Evolutionary conservation across 2,329 filamentous ascomycete species (phyloP).

Genomic region (Grosmannia huntii): DNA sequence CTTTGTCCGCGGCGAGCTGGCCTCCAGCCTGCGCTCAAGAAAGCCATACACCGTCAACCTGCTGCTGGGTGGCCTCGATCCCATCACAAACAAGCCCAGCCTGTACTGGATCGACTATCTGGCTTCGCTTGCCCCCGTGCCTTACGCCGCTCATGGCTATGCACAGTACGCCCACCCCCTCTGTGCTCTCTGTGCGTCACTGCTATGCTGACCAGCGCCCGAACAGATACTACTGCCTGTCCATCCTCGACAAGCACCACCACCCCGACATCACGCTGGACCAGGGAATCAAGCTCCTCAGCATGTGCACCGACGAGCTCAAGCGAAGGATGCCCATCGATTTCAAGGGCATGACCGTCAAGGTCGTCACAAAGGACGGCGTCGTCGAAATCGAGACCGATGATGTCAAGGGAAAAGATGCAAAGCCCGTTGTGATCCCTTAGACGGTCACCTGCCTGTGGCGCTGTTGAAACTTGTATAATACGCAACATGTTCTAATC

Average conservation of each 20-base stretch:
- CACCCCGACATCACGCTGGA: slow-evolving; percentile 85
- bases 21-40: slow-evolving; percentile 76
- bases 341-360: slow-evolving; percentile 94
- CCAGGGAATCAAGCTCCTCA: slow-evolving; percentile 82
- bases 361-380: slow-evolving; percentile 90
- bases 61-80: slow-evolving; percentile 84
- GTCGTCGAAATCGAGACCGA: slow-evolving; percentile 76
- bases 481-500: neutral
- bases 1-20: slow-evolving; percentile 90
- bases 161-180: slow-evolving; percentile 56
- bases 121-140: slow-evolving; percentile 72
- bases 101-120: slow-evolving; percentile 98
- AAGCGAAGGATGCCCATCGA: slow-evolving; percentile 95
- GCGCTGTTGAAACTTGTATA: neutral
- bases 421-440: slow-evolving; percentile 41
- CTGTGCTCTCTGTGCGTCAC: neutral
- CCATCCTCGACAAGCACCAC: slow-evolving; percentile 96
- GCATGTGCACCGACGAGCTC: slow-evolving; percentile 92
- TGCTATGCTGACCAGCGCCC: neutral
- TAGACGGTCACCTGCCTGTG: slow-evolving; percentile 16
- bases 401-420: slow-evolving; percentile 46
- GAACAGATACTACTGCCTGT: slow-evolving; percentile 85
- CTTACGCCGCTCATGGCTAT: slow-evolving; percentile 95
- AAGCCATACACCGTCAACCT: slow-evolving; percentile 97
- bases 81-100: slow-evolving; percentile 79